Conservation (phyloP, 73 alveolate genomes). For the Stentor coeruleus region DNA sequence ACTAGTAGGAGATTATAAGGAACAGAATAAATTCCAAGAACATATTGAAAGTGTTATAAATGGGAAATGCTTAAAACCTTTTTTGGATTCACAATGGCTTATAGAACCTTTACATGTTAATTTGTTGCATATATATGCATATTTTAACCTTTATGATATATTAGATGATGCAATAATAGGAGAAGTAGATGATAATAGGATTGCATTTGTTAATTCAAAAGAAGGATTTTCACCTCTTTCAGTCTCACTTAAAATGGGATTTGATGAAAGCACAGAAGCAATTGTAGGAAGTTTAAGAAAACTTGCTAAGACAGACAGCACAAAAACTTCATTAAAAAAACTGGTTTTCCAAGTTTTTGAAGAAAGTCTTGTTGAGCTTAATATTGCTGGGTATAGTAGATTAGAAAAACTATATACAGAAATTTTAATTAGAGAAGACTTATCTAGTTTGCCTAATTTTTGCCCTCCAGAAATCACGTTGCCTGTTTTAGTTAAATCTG, state of each 20-base stretch:
- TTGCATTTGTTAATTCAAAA: not conserved
- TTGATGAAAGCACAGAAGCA: not conserved
- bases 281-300: not conserved
- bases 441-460: not conserved
- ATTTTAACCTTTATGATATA: not conserved
- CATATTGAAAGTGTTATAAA: not conserved
- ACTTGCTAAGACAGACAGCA: no score
- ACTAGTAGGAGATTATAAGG: not conserved
- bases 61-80: no score
- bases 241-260: not conserved
- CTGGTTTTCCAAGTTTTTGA: not conserved
- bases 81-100: conserved; percentile 4
- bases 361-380: not conserved
- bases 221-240: not conserved
- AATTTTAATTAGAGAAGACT: not conserved
- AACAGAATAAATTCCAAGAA: not conserved
- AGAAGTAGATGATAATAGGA: not conserved
- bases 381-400: not conserved
- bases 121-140: not conserved
- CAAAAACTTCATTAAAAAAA: not conserved
- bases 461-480: not conserved
- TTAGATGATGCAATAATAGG: not conserved
- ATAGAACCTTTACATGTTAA: not conserved
- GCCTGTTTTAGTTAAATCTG: not conserved
- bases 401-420: no score